Evolutionary conservation across 441 rosid species (phyloP), one percentile per base, ranked within the genome.

Genomic region (Brassica hybrid): DNA sequence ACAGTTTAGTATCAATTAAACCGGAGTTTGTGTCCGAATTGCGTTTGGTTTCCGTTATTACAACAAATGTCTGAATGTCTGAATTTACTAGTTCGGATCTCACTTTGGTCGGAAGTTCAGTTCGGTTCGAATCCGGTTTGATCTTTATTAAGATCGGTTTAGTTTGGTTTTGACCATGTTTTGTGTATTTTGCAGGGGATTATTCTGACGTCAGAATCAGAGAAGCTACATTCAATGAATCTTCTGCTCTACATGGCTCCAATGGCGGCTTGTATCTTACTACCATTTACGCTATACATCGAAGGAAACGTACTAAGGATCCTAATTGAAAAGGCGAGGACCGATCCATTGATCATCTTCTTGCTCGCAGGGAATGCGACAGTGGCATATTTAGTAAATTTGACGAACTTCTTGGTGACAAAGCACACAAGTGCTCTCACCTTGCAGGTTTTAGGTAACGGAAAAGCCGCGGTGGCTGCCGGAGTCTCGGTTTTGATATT

Each of bases 371-470:
- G 96, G 73, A 95, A 95, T 79, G 95, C 98, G 1, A 95, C 99
- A 52, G 97, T 95, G 80, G 99, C 99, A 7, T 95, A 95, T 85
- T 77, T 93, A 86, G 99, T 95, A 34, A 95, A 93, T 69, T 80
- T 95, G 88, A 88, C 99, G 2, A 95, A 95, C 84, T 95, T 95
- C 81, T 80, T 95, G 86, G 99, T 95, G 79, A 95, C 98, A 16
- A 95, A 93, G 86, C 96, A 95, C 83, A 95, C 99, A 1, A 95
- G 99, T 76, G 99, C 99, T 9, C 85, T 95, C 77, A 95, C 99
- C 43, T 75, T 95, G 79, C 98, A 95, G 85, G 99, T 95, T 69
- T 81, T 93, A 11, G 99, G 99, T 16, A 95, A 95, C 79, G 99
- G 97, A 14, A 95, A 95, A 83, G 99, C 99, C 0, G 98, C 98